Base-by-base conservation (phyloP, 176 grass and related monocot genomes). In the Luzula sylvatica region DNA sequence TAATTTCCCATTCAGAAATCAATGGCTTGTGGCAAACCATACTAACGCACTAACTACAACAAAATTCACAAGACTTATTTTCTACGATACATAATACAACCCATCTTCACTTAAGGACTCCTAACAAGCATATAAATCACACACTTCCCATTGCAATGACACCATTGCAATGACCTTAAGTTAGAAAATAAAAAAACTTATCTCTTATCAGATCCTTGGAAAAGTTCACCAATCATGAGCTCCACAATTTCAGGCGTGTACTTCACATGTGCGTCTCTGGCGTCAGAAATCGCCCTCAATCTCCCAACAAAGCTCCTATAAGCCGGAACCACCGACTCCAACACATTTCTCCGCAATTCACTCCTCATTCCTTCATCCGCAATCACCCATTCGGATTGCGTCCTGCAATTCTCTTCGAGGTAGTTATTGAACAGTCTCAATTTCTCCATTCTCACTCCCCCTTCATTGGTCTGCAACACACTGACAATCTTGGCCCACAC, bases 401-500 rank as follows among this genome's bases (percentile, higher is more conserved):
- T 65, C 2, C 57, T 40, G 48, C 77, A 75, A 46, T 85, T 95
- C 32, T 95, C 90, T 5, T 95, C 90, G 49, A 88, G 26, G 51
- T 95, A 88, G 26, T 55, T 42, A 32, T 95, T 82, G 26, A 95
- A 95, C 73, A 95, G 68, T 43, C 65, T 60, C 28, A 95, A 66
- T 43, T 86, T 87, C 64, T 98, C 85, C 46, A 75, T 66, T 76
- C 71, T 74, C 25, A 74, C 39, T 4, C 85, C 80, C 21, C 71
- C 65, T 38, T 82, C 78, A 43, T 75, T 82, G 2, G 67, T 89
- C 8, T 85, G 84, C 19, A 98, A 65, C 40, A 98, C 81, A 24
- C 68, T 69, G 0, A 82, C 46, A 24, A 98, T 79, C 68, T 98
- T 98, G 30, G 71, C 78, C 92, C 92, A 98, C 44, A 69, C 72